Evolutionary conservation across 73 alveolate species (phyloP).

Genomic region (Paramecium pentaurelia): DNA sequence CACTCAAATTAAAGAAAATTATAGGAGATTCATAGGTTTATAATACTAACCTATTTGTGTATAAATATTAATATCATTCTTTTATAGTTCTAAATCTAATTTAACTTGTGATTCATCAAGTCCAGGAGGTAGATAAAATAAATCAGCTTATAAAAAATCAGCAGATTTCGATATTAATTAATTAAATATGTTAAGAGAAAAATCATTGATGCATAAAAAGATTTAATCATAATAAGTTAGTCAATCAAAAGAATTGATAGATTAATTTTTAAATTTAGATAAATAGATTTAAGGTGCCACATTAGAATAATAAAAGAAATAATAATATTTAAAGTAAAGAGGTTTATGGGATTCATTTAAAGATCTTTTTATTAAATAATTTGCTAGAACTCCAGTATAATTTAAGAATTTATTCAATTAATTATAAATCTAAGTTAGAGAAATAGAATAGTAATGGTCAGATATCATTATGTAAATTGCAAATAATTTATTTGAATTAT

Average conservation of each 20-base stretch:
- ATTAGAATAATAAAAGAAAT: background rate
- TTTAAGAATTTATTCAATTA: background rate
- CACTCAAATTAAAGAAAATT: conserved; percentile 11
- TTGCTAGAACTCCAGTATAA: background rate
- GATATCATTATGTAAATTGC: background rate
- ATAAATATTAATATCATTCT: background rate
- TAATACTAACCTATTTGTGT: background rate
- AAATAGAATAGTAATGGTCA: conserved; percentile 11
- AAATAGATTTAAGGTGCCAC: background rate
- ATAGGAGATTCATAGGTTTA: conserved; percentile 1
- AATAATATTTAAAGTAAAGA: background rate
- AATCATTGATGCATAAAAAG: background rate
- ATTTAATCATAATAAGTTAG: background rate
- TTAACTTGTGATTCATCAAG: conserved; percentile 36
- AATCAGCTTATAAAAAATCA: background rate
- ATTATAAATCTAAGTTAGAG: background rate
- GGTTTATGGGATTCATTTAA: conserved; percentile 17
- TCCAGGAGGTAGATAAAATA: conserved; percentile 17
- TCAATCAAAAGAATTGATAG: background rate
- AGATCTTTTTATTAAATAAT: background rate
- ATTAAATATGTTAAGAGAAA: background rate
- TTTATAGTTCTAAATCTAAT: background rate
- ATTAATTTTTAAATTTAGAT: background rate
- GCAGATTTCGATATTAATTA: background rate
- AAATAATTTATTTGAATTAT: conserved; percentile 6